phyloP scores from a whole-genome alignment of 1,284 basidiomycete genomes.

The Agroathelia rolfsii region DNA sequence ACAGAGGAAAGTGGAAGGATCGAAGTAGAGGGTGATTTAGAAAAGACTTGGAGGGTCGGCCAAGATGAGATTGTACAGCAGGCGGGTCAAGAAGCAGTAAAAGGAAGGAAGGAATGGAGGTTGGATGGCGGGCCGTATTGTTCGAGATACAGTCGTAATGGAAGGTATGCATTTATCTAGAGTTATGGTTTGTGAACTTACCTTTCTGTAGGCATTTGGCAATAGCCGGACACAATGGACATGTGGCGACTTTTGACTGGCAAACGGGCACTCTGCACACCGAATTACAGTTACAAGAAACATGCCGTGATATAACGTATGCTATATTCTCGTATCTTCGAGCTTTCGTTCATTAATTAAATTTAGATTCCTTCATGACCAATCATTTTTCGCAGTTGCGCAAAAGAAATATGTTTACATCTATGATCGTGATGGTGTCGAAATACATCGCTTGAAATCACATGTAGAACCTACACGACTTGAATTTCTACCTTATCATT shows the following conservation, averaged over 20 bases:
- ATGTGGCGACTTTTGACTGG: slow-evolving; percentile 96
- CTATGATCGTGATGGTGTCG: slow-evolving; percentile 90
- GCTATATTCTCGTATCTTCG: slow-evolving; percentile 14
- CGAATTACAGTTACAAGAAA: slow-evolving; percentile 86
- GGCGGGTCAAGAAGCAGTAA: slow-evolving; percentile 67
- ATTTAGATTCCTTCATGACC: slow-evolving; percentile 81
- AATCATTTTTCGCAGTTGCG: slow-evolving; percentile 89
- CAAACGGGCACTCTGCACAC: slow-evolving; percentile 79
- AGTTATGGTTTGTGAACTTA: too few species aligned
- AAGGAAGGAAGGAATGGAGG: slow-evolving; percentile 71
- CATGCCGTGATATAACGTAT: slow-evolving; percentile 83
- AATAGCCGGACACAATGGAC: slow-evolving; percentile 74
- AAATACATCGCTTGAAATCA: slow-evolving; percentile 76
- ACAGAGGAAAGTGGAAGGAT: slow-evolving; percentile 61
- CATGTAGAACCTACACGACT: slow-evolving; percentile 89
- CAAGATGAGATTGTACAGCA: slow-evolving; percentile 71
- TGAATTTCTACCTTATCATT: slow-evolving; percentile 94
- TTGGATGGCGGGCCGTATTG: slow-evolving; percentile 83
- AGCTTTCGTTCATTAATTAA: slow-evolving; percentile 8
- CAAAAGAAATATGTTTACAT: slow-evolving; percentile 97
- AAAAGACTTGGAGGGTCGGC: slow-evolving; percentile 81
- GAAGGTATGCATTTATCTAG: slow-evolving; percentile 46
- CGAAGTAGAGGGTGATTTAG: slow-evolving; percentile 68
- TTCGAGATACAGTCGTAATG: slow-evolving; percentile 82
- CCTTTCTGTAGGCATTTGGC: slow-evolving; percentile 59